Base-by-base conservation (phyloP, 306 rosid species). In the Dalbergia cochinchinensis region DNA sequence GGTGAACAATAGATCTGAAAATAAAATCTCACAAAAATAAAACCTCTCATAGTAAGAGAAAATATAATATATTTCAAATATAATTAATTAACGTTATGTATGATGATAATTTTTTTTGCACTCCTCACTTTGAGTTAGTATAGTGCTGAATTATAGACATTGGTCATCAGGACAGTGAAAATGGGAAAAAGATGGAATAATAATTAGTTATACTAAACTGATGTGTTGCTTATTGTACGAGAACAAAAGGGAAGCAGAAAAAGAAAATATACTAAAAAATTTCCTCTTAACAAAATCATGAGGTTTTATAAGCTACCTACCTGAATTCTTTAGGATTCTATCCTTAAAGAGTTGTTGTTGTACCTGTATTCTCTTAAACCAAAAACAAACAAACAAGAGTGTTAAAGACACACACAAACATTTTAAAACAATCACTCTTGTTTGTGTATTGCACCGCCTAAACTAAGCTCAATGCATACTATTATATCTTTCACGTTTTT, bases 41-140 rank as follows among this genome's bases (percentile, higher is more conserved):
- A 26, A 26, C 31, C 31, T 26, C 31, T 26, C 31, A 26, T 26
- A 26, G 3, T 2, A 26, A 26, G 31, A 26, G 31, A 26, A 26
- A 26, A 26, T 26, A 26, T 26, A 26, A 26, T 26, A 26, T 26
- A 26, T 26, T 26, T 26, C 31, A 26, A 26, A 26, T 26, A 26
- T 26, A 26, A 26, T 26, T 2, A 26, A 26, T 26, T 26, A 26
- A 26, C 31, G 31, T 26, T 26, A 26, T 26, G 31, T 26, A 26
- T 26, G 31, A 26, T 26, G 2, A 26, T 26, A n/a, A n/a, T n/a
- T 22, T 26, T 26, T 26, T 26, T 79, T 83, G 48, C 74, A 65
- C 63, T 19, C 65, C 16, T 55, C 57, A 67, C 41, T 77, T 73
- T 50, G 58, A 64, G 71, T 37, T 76, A 3, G 67, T 47, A 1